Evolutionary conservation across 257 asterid genomes (phyloP), one percentile per base, ranked within the genome.

Genomic region (Petunia axillaris): DNA sequence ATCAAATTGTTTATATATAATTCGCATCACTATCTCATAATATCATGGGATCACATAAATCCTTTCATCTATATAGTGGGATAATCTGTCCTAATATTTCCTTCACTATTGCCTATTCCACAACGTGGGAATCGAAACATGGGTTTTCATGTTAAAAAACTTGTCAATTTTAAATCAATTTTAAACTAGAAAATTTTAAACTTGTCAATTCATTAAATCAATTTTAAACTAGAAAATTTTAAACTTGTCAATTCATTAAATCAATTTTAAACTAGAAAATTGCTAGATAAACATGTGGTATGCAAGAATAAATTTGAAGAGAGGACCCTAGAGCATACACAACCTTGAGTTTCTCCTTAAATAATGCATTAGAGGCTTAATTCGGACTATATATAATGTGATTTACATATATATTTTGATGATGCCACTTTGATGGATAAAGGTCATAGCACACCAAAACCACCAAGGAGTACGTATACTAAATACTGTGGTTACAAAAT

Each of bases 371-470:
- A 39, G 36, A 5, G 40, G 43, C n/a, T 65, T 46, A 50, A 50
- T 25, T 25, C 25, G 59, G 25, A 70, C 16, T 70, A 70, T 70
- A 46, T 9, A 70, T 4, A 10, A 48, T 46, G 38, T 25, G 25
- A 25, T 25, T 25, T 25, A 25, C 25, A 46, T 25, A 25, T 3
- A 0, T 1, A 3, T 50, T 50, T 0, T 48, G 6, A 35, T 13
- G 36, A 35, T 71, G 44, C 62, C 10, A 71, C 1, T 35, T 50
- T 35, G 77, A 71, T 71, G 25, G 44, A 25, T 16, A 71, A 71
- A 35, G 77, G 35, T 71, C 35, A 48, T 71, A 48, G 62, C 77
- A 25, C 62, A 35, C 77, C 46, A 71, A 57, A 71, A 50, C 46
- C 62, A 48, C 77, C 77, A 46, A 46, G 1, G 16, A 70, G 25